A percentile compares a stretch with the other conserved stretches of the same genome.
These are phyloP conservation scores for Takashimella koratensis DNA, from an alignment of 1,284 basidiomycete genomes.

Conservation along the genomic window DNA sequence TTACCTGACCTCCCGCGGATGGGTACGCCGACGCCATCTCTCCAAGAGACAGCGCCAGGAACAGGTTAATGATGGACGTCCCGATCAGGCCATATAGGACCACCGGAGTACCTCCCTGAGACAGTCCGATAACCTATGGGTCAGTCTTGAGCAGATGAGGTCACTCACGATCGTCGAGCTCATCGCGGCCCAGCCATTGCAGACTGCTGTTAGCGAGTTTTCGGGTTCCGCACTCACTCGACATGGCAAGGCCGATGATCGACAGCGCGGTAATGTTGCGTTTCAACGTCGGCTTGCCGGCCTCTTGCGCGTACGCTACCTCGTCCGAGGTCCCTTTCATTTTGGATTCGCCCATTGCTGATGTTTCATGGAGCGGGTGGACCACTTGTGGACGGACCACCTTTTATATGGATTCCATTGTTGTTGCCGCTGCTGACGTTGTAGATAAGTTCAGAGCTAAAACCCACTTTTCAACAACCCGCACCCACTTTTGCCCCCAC, in stretches of 20 bases:
- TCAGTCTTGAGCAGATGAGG: neutral
- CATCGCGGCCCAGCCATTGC: slow-evolving; percentile 17
- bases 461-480: neutral
- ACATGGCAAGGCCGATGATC: slow-evolving; percentile 14
- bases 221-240: neutral
- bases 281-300: slow-evolving; percentile 3
- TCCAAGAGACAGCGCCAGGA: slow-evolving; percentile 6
- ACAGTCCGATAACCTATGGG: slow-evolving; percentile 7
- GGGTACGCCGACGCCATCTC: slow-evolving; percentile 10
- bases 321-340: neutral
- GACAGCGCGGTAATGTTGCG: slow-evolving; percentile 11
- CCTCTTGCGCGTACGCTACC: neutral
- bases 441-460: neutral
- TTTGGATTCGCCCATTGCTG: neutral
- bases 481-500: neutral
- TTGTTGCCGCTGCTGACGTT: too few relatives aligned
- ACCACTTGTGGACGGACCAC: too few relatives aligned
- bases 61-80: slow-evolving; percentile 7
- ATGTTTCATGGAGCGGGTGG: too few relatives aligned
- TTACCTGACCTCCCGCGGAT: slow-evolving; percentile 4
- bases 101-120: slow-evolving; percentile 7
- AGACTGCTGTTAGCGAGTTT: neutral
- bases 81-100: slow-evolving; percentile 12
- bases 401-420: too few relatives aligned
- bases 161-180: slow-evolving; percentile 3